Conservation (phyloP, 73 alveolate genomes). For the Tetrahymena malaccensis region DNA sequence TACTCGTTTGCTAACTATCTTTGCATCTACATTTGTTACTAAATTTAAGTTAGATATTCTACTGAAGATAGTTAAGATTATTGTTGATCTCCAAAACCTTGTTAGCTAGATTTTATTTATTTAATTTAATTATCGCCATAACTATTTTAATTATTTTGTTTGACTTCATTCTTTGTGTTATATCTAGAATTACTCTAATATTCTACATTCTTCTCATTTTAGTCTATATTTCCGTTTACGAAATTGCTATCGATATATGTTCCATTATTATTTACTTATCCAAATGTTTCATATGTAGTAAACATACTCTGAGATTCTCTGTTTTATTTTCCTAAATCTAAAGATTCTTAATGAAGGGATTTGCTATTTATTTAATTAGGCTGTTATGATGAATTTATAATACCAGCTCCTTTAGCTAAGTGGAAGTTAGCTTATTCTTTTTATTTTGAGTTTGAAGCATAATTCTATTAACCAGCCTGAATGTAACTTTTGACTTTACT, state of each 20-base stretch:
- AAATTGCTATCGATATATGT: background rate
- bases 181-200: background rate
- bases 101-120: background rate
- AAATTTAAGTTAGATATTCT: background rate
- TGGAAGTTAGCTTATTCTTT: background rate
- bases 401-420: background rate
- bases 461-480: background rate
- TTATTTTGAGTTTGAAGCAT: background rate
- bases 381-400: background rate
- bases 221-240: background rate
- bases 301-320: background rate
- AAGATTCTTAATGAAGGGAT: background rate
- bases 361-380: background rate
- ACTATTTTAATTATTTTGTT: background rate
- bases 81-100: background rate
- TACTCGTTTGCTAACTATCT: background rate
- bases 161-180: background rate
- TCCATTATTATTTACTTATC: background rate
- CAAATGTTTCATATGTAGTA: background rate
- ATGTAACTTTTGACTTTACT: background rate
- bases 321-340: background rate
- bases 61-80: background rate
- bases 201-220: background rate
- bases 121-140: background rate
- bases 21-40: background rate